A percentile compares a stretch with the other conserved stretches of the same genome.
These are phyloP conservation scores for Dorcoceras hygrometricum DNA, from an alignment of 257 asterid species.

Conservation along the genomic window DNA sequence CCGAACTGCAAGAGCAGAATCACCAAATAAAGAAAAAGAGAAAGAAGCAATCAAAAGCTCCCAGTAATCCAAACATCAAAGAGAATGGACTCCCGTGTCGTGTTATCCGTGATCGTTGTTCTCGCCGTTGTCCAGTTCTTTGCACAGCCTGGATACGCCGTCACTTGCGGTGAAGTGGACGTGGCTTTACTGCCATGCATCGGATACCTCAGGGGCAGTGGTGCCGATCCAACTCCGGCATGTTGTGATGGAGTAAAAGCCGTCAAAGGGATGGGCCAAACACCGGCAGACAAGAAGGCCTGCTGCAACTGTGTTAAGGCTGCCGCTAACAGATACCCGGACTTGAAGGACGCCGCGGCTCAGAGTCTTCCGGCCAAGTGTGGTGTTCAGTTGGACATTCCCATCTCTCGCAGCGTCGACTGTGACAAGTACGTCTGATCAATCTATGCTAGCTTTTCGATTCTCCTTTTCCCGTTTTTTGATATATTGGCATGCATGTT, in stretches of 20 bases:
- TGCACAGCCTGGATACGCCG: slow-evolving; percentile 30
- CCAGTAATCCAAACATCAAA: slow-evolving; percentile 2
- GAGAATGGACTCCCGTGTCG: not conserved
- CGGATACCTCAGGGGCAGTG: slow-evolving; percentile 31
- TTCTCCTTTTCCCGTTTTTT: too few relatives aligned
- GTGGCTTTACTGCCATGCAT: slow-evolving; percentile 35
- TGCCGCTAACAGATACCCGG: slow-evolving; percentile 30
- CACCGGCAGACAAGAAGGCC: slow-evolving; percentile 29
- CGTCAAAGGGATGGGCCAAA: slow-evolving; percentile 22
- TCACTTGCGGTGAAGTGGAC: slow-evolving; percentile 42
- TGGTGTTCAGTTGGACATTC: slow-evolving; percentile 32
- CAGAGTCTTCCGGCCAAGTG: slow-evolving; percentile 38
- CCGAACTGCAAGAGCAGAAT: not conserved
- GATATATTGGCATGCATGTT: too few relatives aligned
- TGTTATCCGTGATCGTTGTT: slow-evolving; percentile 20
- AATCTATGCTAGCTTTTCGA: too few relatives aligned
- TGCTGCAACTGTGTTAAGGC: slow-evolving; percentile 40
- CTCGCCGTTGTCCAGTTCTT: slow-evolving; percentile 22
- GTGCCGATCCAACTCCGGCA: slow-evolving; percentile 18
- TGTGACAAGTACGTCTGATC: slow-evolving; percentile 28
- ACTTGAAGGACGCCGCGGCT: slow-evolving; percentile 41
- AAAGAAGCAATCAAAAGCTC: too few relatives aligned
- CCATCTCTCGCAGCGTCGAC: slow-evolving; percentile 34
- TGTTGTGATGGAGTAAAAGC: slow-evolving; percentile 37
- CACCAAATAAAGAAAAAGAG: slow-evolving; percentile 26